Evolutionary conservation across 2,329 filamentous ascomycete species (phyloP).

Genomic region (Epichloe sibirici): DNA sequence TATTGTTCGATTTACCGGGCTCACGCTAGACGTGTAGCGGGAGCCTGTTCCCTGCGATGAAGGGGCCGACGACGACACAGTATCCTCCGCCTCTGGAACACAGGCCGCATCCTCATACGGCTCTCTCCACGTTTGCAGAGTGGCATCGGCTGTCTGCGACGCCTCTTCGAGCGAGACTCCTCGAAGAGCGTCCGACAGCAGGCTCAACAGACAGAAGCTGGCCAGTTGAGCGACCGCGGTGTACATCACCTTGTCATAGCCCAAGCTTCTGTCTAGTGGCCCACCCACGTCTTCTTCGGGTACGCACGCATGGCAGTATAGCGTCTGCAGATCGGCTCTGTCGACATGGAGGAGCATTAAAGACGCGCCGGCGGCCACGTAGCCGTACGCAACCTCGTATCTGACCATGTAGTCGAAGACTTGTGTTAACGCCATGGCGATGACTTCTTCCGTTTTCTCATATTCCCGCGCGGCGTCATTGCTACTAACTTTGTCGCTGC

Average conservation of each 20-base stretch:
- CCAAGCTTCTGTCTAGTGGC: background rate
- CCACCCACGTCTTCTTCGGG: background rate
- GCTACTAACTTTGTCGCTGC: background rate
- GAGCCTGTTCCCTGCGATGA: background rate
- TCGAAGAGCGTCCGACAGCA: background rate
- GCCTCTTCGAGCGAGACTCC: background rate
- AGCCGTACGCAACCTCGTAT: constrained; percentile 13
- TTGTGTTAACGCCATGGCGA: constrained; percentile 12
- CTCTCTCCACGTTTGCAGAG: background rate
- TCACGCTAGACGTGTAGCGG: background rate
- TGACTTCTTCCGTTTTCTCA: background rate
- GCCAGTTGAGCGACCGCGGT: background rate
- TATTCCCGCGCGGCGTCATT: constrained; percentile 2
- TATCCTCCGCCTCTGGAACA: background rate
- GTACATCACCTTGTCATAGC: background rate
- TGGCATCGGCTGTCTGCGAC: background rate
- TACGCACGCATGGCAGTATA: background rate
- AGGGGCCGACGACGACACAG: background rate
- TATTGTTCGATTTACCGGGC: background rate
- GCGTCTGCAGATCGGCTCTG: background rate
- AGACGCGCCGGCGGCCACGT: constrained; percentile 14
- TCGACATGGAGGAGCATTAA: constrained; percentile 15
- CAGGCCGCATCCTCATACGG: background rate
- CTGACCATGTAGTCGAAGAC: constrained; percentile 13
- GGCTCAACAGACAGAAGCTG: background rate